These are phyloP conservation scores for Heritiera littoralis DNA, from an alignment of 345 rosid species.

Conservation along the genomic window DNA sequence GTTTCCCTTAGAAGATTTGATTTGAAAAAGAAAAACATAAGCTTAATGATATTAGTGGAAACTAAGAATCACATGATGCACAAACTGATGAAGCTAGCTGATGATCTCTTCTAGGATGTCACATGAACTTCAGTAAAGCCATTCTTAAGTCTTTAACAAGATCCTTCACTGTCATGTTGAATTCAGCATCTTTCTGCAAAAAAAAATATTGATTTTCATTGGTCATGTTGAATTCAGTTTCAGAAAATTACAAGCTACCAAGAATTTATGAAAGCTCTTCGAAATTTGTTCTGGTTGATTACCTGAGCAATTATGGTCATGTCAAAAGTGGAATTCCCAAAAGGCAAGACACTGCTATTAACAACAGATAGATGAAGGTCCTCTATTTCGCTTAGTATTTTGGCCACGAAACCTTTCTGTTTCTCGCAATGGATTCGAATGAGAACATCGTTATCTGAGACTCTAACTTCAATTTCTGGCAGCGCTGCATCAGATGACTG, in stretches of 20 bases:
- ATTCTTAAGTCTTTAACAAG: conserved; percentile 48
- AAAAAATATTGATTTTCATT: not conserved
- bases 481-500: conserved; percentile 31
- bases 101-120: not conserved
- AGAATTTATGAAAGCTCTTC: not conserved
- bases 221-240: not conserved
- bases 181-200: conserved; percentile 49
- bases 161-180: conserved; percentile 42
- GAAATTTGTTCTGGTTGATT: not conserved
- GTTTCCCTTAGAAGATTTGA: conserved; percentile 8
- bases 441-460: conserved; percentile 53
- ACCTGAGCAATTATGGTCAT: conserved; percentile 68
- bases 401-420: conserved; percentile 42
- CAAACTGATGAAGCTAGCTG: not conserved
- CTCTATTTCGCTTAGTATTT: conserved; percentile 53
- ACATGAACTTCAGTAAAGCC: conserved; percentile 35
- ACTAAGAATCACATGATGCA: not conserved
- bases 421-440: conserved; percentile 65
- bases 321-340: conserved; percentile 63
- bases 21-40: not conserved
- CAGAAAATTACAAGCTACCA: not conserved
- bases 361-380: conserved; percentile 47
- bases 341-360: conserved; percentile 56
- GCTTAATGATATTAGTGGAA: not conserved
- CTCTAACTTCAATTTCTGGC: conserved; percentile 66